Base-by-base conservation (phyloP, 495 filamentous ascomycete genomes). In the Polyplosphaeria fusca region DNA sequence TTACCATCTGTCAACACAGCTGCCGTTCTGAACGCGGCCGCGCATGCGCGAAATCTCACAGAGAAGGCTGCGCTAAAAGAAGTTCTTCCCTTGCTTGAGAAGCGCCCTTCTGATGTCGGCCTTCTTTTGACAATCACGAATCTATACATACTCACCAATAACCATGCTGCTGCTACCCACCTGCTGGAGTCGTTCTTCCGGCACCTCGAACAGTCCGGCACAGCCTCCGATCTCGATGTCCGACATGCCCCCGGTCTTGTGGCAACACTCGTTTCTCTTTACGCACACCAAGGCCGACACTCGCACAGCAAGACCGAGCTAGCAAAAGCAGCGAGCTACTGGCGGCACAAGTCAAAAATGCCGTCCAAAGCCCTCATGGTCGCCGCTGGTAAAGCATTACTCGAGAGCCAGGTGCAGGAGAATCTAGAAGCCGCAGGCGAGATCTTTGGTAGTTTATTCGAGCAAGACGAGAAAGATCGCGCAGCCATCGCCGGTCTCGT, bases 201-300 rank as follows among this genome's bases (percentile, higher is more conserved):
- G 55, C 79, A 78, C 16, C 78, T 95, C n/a, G 88, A 92, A 60
- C 71, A 79, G 28, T 83, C 83, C 11, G 77, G 76, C 7, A 80
- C 83, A 12, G 68, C 76, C 12, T 68, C 76, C 24, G 81, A 89
- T 56, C 76, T 81, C 46, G 79, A 83, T 26, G 82, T 86, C 26
- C 87, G 89, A 25, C 94, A 84, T 68, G 84, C 89, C 27, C 93
- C 94, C 0, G 94, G 94, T 23, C 75, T 99, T 0, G 79, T 96
- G 14, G 88, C 86, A n/a, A 76, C 89, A 1, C 77, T 90, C 3
- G 84, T 96, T 13, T 84, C 88, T 2, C 75, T 99, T 0, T 95
- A 96, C 71, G 80, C 81, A 55, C 74, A 76, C 1, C 87, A 94
- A 70, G 84, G 85, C 49, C 88, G 91, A n/a, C 87, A 83, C 52